Evolutionary conservation across 2,329 filamentous ascomycete genomes (phyloP).

Genomic region (Beauveria pseudobassiana): DNA sequence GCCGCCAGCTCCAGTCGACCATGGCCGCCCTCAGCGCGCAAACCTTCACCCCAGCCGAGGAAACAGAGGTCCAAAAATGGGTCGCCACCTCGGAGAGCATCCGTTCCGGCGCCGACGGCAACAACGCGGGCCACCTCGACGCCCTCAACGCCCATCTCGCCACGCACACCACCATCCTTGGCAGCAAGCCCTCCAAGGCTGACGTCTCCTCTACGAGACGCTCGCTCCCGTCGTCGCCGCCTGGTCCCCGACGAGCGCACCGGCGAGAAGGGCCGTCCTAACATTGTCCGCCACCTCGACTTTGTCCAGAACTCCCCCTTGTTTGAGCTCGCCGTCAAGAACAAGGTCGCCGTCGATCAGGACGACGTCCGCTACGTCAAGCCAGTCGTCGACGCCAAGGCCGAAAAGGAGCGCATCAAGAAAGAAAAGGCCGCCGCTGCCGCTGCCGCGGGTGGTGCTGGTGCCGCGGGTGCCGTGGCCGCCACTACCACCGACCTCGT

Average conservation of each 20-base stretch:
- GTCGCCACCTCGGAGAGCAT: constrained; percentile 69
- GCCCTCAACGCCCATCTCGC: constrained; percentile 82
- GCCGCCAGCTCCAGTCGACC: constrained; percentile 27
- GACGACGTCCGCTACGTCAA: constrained; percentile 81
- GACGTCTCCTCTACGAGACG: constrained; percentile 78
- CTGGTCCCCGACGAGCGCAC: constrained; percentile 85
- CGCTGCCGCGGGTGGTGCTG: constrained; percentile 38
- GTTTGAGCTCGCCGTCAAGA: constrained; percentile 60
- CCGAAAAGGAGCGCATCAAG: constrained; percentile 94
- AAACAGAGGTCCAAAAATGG: constrained; percentile 86
- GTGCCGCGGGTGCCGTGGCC: constrained; percentile 39
- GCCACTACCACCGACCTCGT: constrained; percentile 41
- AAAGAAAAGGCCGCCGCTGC: constrained; percentile 79
- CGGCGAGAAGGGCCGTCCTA: constrained; percentile 79
- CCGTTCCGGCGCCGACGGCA: constrained; percentile 41
- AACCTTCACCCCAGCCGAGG: constrained; percentile 70
- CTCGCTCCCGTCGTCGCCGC: constrained; percentile 67
- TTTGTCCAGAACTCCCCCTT: constrained; percentile 88
- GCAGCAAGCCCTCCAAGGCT: constrained; percentile 80
- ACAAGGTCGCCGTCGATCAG: constrained; percentile 71
- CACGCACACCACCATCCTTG: constrained; percentile 81
- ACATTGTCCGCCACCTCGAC: constrained; percentile 86
- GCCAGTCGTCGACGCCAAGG: constrained; percentile 83
- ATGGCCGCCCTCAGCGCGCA: constrained; percentile 60
- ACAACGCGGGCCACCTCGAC: constrained; percentile 58